These are phyloP conservation scores for Fusarium poae DNA, from an alignment of 2,329 filamentous ascomycete species.

Conservation along the genomic window DNA sequence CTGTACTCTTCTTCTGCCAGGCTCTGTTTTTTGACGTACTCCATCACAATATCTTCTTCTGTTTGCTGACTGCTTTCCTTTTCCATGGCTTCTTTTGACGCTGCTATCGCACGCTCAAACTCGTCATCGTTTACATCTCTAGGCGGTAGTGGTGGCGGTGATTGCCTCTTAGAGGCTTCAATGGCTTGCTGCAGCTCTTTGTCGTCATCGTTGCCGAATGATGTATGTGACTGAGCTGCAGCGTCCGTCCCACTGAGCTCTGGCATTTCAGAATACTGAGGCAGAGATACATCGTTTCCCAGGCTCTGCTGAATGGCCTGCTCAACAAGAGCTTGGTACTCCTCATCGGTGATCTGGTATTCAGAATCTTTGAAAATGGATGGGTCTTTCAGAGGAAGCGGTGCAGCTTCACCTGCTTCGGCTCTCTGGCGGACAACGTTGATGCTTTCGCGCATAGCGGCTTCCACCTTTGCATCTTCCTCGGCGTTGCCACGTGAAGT, in stretches of 20 bases:
- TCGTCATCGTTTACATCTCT: constrained; percentile 46
- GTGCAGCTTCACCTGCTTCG: constrained; percentile 46
- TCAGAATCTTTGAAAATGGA: constrained; percentile 57
- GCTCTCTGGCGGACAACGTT: constrained; percentile 61
- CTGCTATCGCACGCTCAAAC: constrained; percentile 58
- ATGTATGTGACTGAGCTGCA: not conserved
- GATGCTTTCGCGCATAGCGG: constrained; percentile 79
- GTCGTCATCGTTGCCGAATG: constrained; percentile 49
- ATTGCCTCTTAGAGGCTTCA: constrained; percentile 55
- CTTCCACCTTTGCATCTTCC: constrained; percentile 79
- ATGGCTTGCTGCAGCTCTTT: constrained; percentile 57
- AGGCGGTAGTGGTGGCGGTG: constrained; percentile 31
- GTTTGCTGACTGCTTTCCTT: constrained; percentile 60
- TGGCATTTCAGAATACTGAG: constrained; percentile 37
- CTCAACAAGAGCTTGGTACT: constrained; percentile 69
- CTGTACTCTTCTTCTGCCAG: constrained; percentile 73
- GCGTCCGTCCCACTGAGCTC: constrained; percentile 32
- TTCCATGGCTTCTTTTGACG: constrained; percentile 56
- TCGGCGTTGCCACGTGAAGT: constrained; percentile 77
- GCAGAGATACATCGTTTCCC: constrained; percentile 28
- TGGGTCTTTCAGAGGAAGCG: constrained; percentile 47
- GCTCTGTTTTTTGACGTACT: constrained; percentile 82
- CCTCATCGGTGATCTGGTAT: constrained; percentile 66
- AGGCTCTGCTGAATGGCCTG: constrained; percentile 68
- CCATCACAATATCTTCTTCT: constrained; percentile 79